Evolutionary conservation across 768 basidiomycete species (phyloP), one percentile per base, ranked within the genome.

Genomic region (Cystobasidium tubakii): DNA sequence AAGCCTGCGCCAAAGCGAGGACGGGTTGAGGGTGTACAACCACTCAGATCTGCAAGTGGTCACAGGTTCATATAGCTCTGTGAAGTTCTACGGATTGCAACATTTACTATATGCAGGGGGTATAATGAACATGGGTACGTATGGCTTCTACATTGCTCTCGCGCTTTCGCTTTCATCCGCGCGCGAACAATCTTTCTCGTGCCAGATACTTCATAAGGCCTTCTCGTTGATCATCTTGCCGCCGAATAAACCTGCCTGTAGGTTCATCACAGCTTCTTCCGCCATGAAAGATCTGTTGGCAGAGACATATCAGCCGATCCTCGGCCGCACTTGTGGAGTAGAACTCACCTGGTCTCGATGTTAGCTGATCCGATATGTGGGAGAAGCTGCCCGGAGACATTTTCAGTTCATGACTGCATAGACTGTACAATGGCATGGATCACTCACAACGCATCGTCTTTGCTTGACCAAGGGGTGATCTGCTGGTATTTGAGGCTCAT

Each of bases 341-440:
- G 27, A 25, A 60, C 33, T 36, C 23, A 21, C 27, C 93, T 84
- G 1, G 92, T 92, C 81, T 96, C 90, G 12, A 86, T 83, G 19
- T 93, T 94, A 1, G 91, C 94, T 76, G 90, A 92, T 23, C 87
- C 96, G 64, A 99, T 88, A 78, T 99, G 95, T 0, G 95, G 95
- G 34, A 99, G 76, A 13, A 95, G 69, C 69, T 85, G 89, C 39
- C 39, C 6, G 39, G 91, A 80, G 89, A 92, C 39, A 39, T 6
- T 39, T 15, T 39, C 25, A 25, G 23, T 36, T 63, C 1, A 2
- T 33, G 73, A 73, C 60, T 62, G 19, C 64, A 27, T 17, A 44
- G 43, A 66, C 23, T 17, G 12, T n/a, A n/a, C 42, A 21, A 31
- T 15, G 10, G 17, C 27, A 43, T 29, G 31, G n/a, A 33, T 21